Conservation (phyloP, 306 rosid species). For the Quercus suber region DNA sequence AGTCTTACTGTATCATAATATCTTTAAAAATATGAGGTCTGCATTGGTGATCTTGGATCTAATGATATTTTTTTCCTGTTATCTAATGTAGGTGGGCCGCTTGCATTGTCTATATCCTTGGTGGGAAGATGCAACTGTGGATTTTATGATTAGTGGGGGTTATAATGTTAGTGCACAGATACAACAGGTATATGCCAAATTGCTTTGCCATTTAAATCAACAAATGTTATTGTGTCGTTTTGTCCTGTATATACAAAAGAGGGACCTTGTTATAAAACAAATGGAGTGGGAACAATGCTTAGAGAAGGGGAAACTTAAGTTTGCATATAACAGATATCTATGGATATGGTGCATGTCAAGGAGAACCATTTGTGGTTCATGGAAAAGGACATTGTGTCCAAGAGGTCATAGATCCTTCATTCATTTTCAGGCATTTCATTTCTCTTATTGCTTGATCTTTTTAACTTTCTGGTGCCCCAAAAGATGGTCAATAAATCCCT, state of each 20-base stretch:
- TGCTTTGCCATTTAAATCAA: neutral
- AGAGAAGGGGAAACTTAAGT: neutral
- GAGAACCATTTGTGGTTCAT: neutral
- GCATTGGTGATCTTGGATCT: conserved; percentile 6
- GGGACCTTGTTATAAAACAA: neutral
- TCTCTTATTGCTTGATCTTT: neutral
- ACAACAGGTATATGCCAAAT: conserved; percentile 45
- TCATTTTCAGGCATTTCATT: neutral
- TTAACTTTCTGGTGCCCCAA: neutral
- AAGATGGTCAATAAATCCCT: neutral
- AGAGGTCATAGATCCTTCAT: neutral
- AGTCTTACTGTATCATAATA: neutral
- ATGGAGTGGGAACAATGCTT: neutral
- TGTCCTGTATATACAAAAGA: conserved; percentile 3
- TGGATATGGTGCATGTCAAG: neutral
- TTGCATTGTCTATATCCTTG: conserved; percentile 87
- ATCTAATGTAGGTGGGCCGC: conserved; percentile 69
- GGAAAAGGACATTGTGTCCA: neutral
- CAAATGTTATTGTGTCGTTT: neutral
- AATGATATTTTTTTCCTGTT: conserved; percentile 14
- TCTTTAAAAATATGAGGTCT: conserved; percentile 2
- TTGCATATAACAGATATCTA: neutral
- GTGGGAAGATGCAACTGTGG: conserved; percentile 89
- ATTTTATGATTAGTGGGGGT: conserved; percentile 86
- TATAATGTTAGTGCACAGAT: conserved; percentile 62